phyloP scores from a whole-genome alignment of 148 eudicot species.

The Arbutus unedo region DNA sequence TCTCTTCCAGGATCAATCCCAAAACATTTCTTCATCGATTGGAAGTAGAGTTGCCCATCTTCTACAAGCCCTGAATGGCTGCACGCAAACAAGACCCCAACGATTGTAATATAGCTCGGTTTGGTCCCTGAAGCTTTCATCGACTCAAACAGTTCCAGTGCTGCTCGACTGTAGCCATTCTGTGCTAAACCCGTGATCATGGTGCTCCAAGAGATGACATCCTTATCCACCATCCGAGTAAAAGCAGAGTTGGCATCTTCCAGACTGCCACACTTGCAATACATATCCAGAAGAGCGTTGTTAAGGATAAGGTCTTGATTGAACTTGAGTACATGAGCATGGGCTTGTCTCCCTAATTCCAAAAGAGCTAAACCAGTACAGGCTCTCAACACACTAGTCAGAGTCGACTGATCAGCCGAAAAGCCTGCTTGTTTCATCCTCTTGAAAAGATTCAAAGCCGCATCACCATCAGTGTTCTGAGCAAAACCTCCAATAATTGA shows the following conservation, averaged over 20 bases:
- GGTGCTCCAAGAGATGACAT: conserved; percentile 20
- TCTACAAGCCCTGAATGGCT: conserved; percentile 15
- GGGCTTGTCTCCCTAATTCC: conserved; percentile 17
- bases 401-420: conserved; percentile 10
- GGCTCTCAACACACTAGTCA: conserved; percentile 8
- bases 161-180: conserved; percentile 9
- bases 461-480: conserved; percentile 5
- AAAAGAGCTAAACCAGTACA: conserved; percentile 12
- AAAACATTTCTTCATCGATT: conserved; percentile 1
- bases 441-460: conserved; percentile 13
- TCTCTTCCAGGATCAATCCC: conserved; percentile 18
- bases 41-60: conserved; percentile 15
- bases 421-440: conserved; percentile 15
- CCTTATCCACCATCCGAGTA: conserved; percentile 13
- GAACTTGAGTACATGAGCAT: conserved; percentile 17
- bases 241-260: conserved; percentile 11
- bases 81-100: conserved; percentile 17
- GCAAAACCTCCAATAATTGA: conserved; percentile 14
- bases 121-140: conserved; percentile 14
- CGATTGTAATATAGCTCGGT: conserved; percentile 12
- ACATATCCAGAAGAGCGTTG: conserved; percentile 18
- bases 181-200: conserved; percentile 18
- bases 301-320: conserved; percentile 14
- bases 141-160: conserved; percentile 5
- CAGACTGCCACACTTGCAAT: conserved; percentile 18